Evolutionary conservation across 805 yeast species (phyloP).

Genomic region (Wickerhamiella vanderwaltii): DNA sequence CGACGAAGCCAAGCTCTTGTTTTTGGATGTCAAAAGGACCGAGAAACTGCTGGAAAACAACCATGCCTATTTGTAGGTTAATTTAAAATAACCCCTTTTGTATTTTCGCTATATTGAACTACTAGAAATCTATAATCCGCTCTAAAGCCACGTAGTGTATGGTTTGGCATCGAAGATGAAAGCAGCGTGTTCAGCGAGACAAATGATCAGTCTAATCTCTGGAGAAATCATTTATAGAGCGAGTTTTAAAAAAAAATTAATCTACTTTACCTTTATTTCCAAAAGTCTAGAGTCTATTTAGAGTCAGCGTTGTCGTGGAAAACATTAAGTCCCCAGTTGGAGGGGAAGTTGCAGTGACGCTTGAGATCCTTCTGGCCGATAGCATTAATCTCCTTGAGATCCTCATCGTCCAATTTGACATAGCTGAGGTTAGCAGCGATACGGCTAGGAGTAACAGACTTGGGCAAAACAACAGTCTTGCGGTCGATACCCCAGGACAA

Average conservation of each 20-base stretch:
- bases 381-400: slow-evolving; percentile 28
- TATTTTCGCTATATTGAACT: neutral
- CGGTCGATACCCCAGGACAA: slow-evolving; percentile 32
- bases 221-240: too few species aligned
- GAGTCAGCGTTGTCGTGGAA: slow-evolving; percentile 22
- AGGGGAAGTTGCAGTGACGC: slow-evolving; percentile 21
- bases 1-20: slow-evolving; percentile 70
- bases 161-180: too few species aligned
- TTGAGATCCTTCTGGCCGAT: slow-evolving; percentile 15
- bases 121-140: neutral
- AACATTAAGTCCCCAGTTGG: slow-evolving; percentile 14
- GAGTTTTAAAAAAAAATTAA: too few species aligned
- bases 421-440: slow-evolving; percentile 35
- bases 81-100: too few species aligned
- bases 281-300: slow-evolving; percentile 12
- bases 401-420: slow-evolving; percentile 33
- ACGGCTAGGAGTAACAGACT: slow-evolving; percentile 57
- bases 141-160: too few species aligned
- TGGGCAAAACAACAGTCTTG: slow-evolving; percentile 52
- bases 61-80: slow-evolving; percentile 6
- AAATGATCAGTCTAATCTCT: too few species aligned
- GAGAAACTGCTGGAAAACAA: slow-evolving; percentile 51
- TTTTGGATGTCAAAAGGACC: slow-evolving; percentile 77
- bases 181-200: too few species aligned
- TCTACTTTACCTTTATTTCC: too few species aligned